Evolutionary conservation across 164 flowering plant species (phyloP), one percentile per base, ranked within the genome.

Genomic region (Sedum album): DNA sequence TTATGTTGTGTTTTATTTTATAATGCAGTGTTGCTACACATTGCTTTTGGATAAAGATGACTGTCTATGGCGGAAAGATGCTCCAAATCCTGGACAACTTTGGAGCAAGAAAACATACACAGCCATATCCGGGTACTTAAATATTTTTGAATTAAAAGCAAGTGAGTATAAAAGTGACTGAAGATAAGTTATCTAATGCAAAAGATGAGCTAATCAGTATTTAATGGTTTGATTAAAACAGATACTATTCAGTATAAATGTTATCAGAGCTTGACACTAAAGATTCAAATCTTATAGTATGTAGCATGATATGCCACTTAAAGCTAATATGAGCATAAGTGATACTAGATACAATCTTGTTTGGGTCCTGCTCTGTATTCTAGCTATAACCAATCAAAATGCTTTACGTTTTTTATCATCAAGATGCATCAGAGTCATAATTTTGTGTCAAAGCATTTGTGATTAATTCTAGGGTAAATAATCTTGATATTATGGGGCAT

Each of bases 161-260:
- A 51, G 57, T n/a, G 13, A 51, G 21, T 21, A 21, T 26, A 51
- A 51, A 51, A 51, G 57, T 51, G 26, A 2, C n/a, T n/a, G 26
- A 51, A 51, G 57, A 51, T 51, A 51, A 51, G 25, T 51, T 51
- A n/a, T 51, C 26, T 51, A 51, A 51, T 51, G 57, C 28, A 51
- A 48, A 51, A 51, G 57, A 51, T 21, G 25, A 51, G 57, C 57
- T n/a, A 51, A 21, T 21, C n/a, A 46, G n/a, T 46, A 46, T 46
- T 75, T 79, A 68, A 51, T 51, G 23, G 7, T 51, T 6, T 7
- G 23, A 20, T 21, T 4, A 18, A 17, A 49, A 20, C 55, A 49
- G 55, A 20, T 49, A n/a, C 23, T 44, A 17, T 17, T 11, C 17
- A 44, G 38, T 44, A 44, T 11, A 4, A 44, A 14, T 11, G 18